Evolutionary conservation across 805 yeast genomes (phyloP).

Genomic region (Metschnikowia sp.): DNA sequence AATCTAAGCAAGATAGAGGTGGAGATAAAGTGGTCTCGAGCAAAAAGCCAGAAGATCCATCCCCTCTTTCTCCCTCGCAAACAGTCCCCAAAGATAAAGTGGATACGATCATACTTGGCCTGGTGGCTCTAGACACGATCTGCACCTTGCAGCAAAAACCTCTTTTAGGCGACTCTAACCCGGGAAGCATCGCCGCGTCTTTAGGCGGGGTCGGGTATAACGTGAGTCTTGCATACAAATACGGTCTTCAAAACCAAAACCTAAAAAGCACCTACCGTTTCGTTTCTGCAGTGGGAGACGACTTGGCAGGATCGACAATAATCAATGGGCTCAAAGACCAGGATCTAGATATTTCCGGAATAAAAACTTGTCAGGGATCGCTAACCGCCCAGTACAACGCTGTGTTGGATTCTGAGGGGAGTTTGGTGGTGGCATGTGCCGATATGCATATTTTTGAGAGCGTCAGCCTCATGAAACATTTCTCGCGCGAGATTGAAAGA

Average conservation of each 20-base stretch:
- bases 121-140: conserved; percentile 72
- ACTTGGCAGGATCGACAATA: conserved; percentile 47
- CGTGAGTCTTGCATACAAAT: conserved; percentile 61
- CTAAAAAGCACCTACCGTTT: conserved; percentile 31
- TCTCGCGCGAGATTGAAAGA: conserved; percentile 32
- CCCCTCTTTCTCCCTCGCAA: neutral
- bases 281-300: conserved; percentile 62
- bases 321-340: conserved; percentile 22
- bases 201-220: conserved; percentile 88
- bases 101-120: conserved; percentile 58
- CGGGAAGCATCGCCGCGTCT: conserved; percentile 54
- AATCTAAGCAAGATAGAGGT: neutral
- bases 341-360: conserved; percentile 38
- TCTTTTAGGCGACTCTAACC: conserved; percentile 62
- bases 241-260: conserved; percentile 15
- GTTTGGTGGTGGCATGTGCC: conserved; percentile 71
- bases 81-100: conserved; percentile 3
- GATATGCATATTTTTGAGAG: conserved; percentile 72
- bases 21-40: neutral
- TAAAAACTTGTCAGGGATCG: conserved; percentile 22
- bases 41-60: neutral
- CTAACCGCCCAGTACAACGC: conserved; percentile 73
- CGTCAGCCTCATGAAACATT: conserved; percentile 38
- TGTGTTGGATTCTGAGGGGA: conserved; percentile 60
- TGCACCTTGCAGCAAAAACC: conserved; percentile 38